Base-by-base conservation (phyloP, 2,329 filamentous ascomycete species). In the Zasmidium citrigriseum region DNA sequence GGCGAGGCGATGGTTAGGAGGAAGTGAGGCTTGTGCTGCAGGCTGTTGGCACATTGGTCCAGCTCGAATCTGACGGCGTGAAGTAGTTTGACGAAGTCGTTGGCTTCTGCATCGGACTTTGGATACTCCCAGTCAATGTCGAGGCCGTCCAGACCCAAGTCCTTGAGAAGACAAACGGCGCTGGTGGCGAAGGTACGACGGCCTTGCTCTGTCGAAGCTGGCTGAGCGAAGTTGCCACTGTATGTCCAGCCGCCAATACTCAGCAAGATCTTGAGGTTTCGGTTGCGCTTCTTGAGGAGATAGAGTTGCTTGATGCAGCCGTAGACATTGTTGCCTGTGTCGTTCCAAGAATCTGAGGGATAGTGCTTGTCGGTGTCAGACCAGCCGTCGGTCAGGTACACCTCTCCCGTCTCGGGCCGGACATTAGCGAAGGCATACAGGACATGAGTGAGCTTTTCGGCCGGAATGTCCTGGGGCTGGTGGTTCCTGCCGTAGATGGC, bases 371-470 rank as follows among this genome's bases (percentile, higher is more conserved):
- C 79, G 1, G 77, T 67, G 60, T 93, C 90, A 22, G 89, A 82
- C 73, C 83, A 92, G 1, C 78, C 75, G 67, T 95, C 90, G 1
- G 84, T 87, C 7, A 90, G 78, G 69, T 82, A 83, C 10, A 96
- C 91, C 75, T 96, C 90, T 51, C 93, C 93, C 27, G 83, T 86
- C 2, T 93, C 90, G 2, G 87, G 82, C 3, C 85, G 83, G 58
- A 96, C 85, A 72, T 97, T 96, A 70, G 91, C 93, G 76, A 98
- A 98, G 16, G 93, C 83, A 68, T 97, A 97, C 16, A 97, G 85
- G 3, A 98, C 77, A 70, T 98, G 93, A 0, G 93, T 98, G 45
- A 97, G 83, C 56, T 90, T 89, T 55, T 92, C 84, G 2, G 83
- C 86, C 0, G 90, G 90, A 4, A 98, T 83, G 71, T 96, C 86